Evolutionary conservation across 2,329 filamentous ascomycete species (phyloP), one percentile per base, ranked within the genome.

Genomic region (Chalara sp.): DNA sequence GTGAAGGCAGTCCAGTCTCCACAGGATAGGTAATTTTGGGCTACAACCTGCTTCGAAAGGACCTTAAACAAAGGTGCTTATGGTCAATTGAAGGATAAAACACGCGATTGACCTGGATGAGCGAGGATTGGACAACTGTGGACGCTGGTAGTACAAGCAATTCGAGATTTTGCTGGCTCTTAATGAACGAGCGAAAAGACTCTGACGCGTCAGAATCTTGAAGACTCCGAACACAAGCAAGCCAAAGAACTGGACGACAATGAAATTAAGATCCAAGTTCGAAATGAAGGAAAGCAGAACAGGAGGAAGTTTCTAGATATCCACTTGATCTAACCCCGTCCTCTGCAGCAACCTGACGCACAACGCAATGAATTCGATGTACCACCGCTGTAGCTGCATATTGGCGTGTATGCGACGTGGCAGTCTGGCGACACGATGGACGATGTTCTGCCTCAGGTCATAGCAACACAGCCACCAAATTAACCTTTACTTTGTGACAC

Each of bases 351-450:
- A 45, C 52, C 53, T 53, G 53, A 28, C 49, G 51, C 56, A 51
- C 52, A 47, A 30, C 61, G 57, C 58, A 57, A 58, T 58, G 58
- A 56, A 58, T 53, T 58, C 53, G 54, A 57, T 53, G 59, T 60
- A 56, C 53, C 53, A 60, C 46, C 44, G 56, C 54, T 52, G 60
- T 54, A 59, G 53, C 31, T 62, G 59, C 61, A 63, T 58, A 21
- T 21, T 21, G 21, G 21, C 21, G 21, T 21, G 21, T 21, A 21
- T 21, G 21, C 21, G 21, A 21, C 21, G 21, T 21, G 21, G 21
- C 21, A 21, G 21, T 21, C 21, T 21, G 21, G 21, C 21, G 21
- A 21, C 21, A 21, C 21, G 21, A 21, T 21, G 21, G 21, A 21
- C 21, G 21, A 21, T 21, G 21, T 21, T 21, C 21, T 21, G 21